Evolutionary conservation across 805 yeast species (phyloP).

Genomic region (Zygoascus ofunaensis): DNA sequence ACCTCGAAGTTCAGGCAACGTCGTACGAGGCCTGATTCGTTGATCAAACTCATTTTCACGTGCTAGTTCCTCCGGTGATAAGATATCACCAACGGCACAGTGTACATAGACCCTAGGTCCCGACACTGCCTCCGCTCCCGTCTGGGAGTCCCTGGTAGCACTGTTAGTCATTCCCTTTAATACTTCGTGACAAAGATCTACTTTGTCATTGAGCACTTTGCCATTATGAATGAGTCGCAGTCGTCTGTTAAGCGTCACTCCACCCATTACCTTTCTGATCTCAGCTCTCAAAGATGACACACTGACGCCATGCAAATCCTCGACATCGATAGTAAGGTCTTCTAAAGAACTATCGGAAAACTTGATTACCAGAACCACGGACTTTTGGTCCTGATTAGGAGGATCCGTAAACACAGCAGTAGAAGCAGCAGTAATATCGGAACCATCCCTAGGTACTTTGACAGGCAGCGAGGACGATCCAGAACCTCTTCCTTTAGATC

Average conservation of each 20-base stretch:
- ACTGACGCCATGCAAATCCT: slow-evolving; percentile 28
- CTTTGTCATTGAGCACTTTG: slow-evolving; percentile 47
- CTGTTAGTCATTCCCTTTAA: slow-evolving; percentile 12
- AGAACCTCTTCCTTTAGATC: no score
- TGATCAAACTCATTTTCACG: slow-evolving; percentile 51
- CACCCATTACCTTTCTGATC: slow-evolving; percentile 33
- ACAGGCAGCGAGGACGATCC: no score
- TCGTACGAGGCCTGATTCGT: slow-evolving; percentile 40
- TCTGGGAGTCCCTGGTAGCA: not conserved
- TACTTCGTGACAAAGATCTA: slow-evolving; percentile 46
- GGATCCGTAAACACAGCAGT: no score
- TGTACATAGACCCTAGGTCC: slow-evolving; percentile 49
- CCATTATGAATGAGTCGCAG: slow-evolving; percentile 64
- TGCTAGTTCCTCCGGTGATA: slow-evolving; percentile 45
- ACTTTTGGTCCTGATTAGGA: not conserved
- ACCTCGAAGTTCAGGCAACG: slow-evolving; percentile 67
- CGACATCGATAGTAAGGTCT: slow-evolving; percentile 35
- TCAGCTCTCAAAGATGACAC: slow-evolving; percentile 34
- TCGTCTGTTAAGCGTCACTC: slow-evolving; percentile 36
- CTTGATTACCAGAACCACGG: slow-evolving; percentile 29
- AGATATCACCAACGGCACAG: slow-evolving; percentile 65
- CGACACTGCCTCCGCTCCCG: not conserved
- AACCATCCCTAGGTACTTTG: no score
- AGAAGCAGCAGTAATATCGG: no score
- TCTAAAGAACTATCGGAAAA: slow-evolving; percentile 37